phyloP scores from a whole-genome alignment of 352 stramenopile species.

The Phytophthora capsici region DNA sequence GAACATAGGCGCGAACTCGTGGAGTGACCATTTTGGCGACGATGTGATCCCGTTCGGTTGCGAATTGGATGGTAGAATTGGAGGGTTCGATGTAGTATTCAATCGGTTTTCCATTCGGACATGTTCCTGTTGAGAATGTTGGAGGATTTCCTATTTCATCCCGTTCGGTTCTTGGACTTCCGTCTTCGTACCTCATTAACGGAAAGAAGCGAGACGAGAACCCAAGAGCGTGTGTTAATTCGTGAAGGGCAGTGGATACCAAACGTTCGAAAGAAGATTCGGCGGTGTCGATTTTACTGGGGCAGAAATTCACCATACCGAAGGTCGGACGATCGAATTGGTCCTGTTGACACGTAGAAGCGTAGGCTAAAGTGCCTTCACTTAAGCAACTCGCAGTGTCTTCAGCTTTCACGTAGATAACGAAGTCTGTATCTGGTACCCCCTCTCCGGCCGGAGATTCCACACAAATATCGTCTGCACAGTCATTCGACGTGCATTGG shows the following conservation, averaged over 20 bases:
- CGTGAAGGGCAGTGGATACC: constrained; percentile 71
- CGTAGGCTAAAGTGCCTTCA: constrained; percentile 64
- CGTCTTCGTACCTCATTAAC: constrained; percentile 67
- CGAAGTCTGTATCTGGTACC: constrained; percentile 61
- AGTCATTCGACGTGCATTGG: constrained; percentile 47
- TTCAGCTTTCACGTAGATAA: constrained; percentile 69
- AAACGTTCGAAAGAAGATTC: constrained; percentile 58
- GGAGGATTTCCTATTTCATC: constrained; percentile 49
- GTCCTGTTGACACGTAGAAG: constrained; percentile 78
- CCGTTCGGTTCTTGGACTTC: constrained; percentile 61
- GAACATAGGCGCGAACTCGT: constrained; percentile 51
- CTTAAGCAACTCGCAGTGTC: constrained; percentile 49
- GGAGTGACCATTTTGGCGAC: constrained; percentile 73
- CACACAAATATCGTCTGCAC: constrained; percentile 36
- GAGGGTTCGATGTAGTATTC: constrained; percentile 46
- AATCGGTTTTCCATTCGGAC: constrained; percentile 59
- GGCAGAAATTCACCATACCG: constrained; percentile 86
- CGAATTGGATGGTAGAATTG: constrained; percentile 55
- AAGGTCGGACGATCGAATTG: constrained; percentile 84
- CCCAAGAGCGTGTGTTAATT: constrained; percentile 76
- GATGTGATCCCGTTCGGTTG: constrained; percentile 47
- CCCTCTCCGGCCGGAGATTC: constrained; percentile 38
- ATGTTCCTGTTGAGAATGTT: constrained; percentile 32
- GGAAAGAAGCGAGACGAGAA: constrained; percentile 76
- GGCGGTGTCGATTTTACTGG: constrained; percentile 46